Conservation (phyloP, 352 stramenopile species). For the Globisporangium cederbergense region DNA sequence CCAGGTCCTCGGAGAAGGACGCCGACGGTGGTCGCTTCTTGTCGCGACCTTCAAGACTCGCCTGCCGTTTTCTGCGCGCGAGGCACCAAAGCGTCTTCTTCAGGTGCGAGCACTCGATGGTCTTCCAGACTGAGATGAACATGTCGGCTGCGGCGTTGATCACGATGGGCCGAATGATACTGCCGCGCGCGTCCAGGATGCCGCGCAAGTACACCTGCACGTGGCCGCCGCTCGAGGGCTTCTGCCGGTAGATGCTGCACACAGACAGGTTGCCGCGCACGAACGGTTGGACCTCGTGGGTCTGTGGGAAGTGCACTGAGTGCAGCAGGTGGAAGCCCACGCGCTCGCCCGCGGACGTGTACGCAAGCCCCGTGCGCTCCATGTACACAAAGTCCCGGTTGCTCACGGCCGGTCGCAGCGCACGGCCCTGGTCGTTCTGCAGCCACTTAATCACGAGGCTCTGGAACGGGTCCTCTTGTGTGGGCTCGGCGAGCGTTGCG, state of each 20-base stretch:
- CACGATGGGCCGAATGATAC: not conserved
- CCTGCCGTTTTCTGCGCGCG: constrained; percentile 18
- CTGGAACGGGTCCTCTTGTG: constrained; percentile 4
- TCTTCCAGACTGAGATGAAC: constrained; percentile 5
- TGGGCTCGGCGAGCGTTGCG: not conserved
- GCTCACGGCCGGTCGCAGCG: not conserved
- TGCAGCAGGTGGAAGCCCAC: constrained; percentile 18
- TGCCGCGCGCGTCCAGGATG: constrained; percentile 5
- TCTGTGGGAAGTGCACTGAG: constrained; percentile 9
- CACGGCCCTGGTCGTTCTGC: not conserved
- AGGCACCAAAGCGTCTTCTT: constrained; percentile 10
- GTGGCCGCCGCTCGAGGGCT: not conserved
- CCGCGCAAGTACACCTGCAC: constrained; percentile 5
- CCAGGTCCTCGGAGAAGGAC: not conserved
- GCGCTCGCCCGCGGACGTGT: constrained; percentile 9
- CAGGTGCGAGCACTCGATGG: constrained; percentile 7
- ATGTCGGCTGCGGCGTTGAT: constrained; percentile 8
- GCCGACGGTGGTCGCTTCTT: not conserved
- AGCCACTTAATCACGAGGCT: constrained; percentile 7
- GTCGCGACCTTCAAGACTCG: not conserved
- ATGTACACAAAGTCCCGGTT: constrained; percentile 20
- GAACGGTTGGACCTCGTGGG: constrained; percentile 1
- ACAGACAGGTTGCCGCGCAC: constrained; percentile 11
- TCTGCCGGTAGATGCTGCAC: constrained; percentile 8
- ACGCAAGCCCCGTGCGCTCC: constrained; percentile 8